Base-by-base conservation (phyloP, 148 eudicot genomes). In the Spergularia bocconei region DNA sequence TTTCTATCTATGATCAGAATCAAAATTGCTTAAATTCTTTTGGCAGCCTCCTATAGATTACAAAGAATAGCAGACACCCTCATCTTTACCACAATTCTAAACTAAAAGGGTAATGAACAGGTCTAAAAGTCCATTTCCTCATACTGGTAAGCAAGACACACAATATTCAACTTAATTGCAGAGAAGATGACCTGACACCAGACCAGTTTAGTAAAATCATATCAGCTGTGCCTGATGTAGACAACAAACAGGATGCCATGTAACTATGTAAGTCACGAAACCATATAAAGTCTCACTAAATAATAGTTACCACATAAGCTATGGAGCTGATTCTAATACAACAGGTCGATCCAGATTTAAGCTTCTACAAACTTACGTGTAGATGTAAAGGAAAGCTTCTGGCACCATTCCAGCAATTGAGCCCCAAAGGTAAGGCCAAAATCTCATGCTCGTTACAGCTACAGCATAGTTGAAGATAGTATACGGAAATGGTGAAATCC, bases 341-440 rank as follows among this genome's bases (percentile, higher is more conserved):
- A 67, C 47, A 53, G 21, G 16, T 14, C 6, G 4, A 33, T n/a
- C 23, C 53, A 66, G 23, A 57, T 36, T 19, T 21, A 62, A 23
- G 77, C 62, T 53, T 57, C 16, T 20, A 60, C 72, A 47, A 69
- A 79, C 87, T 78, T 48, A 93, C 98, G 89, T 91, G 78, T 93
- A 93, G 54, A 93, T 93, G 88, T 91, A 91, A 57, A 93, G 74
- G 80, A 88, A 93, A 80, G 97, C 84, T 83, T 93, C 98, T 57
- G 98, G 98, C 70, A 91, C 85, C 98, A 93, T 93, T 80, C 97
- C 98, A 59, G 94, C 87, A 69, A 93, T 55, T 62, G 98, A 91
- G 73, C 98, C 98, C 73, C 93, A 88, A 55, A 93, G 78, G 73
- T 93, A 93, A 8, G 98, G 98, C 97, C 97, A 90, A 82, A 90